Conservation (phyloP, 768 basidiomycete genomes). For the Suillus bovinus region DNA sequence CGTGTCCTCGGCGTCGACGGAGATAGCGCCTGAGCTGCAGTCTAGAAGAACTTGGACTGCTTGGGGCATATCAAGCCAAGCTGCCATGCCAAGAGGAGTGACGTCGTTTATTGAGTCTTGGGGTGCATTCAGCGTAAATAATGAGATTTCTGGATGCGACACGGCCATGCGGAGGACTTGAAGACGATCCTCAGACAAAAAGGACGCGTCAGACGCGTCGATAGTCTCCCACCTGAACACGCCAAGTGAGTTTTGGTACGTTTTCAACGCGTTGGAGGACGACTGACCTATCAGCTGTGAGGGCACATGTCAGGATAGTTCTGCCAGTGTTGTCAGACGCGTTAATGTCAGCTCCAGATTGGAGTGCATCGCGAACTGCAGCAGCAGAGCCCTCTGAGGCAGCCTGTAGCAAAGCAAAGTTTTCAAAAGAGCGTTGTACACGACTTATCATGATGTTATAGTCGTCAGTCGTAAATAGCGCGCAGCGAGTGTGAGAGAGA, state of each 20-base stretch:
- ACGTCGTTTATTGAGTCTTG: conserved; percentile 70
- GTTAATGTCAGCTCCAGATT: conserved; percentile 68
- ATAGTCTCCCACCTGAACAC: conserved; percentile 61
- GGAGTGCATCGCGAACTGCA: conserved; percentile 53
- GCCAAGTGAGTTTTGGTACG: conserved; percentile 10
- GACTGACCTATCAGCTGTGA: conserved; percentile 70
- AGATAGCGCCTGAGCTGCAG: conserved; percentile 57
- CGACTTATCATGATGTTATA: conserved; percentile 37
- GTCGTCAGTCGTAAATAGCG: conserved; percentile 35
- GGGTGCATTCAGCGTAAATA: conserved; percentile 75
- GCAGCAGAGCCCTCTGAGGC: conserved; percentile 57
- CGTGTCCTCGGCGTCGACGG: conserved; percentile 73
- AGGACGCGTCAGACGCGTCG: conserved; percentile 72
- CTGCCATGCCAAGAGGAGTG: conserved; percentile 75
- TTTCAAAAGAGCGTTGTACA: conserved; percentile 41
- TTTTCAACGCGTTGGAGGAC: conserved; percentile 12
- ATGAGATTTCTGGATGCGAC: conserved; percentile 56
- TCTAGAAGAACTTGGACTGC: conserved; percentile 67
- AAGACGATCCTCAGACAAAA: conserved; percentile 57
- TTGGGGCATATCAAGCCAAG: conserved; percentile 69
- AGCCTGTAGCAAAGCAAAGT: conserved; percentile 49
- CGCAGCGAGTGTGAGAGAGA: conserved; percentile 9
- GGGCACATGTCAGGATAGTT: conserved; percentile 64
- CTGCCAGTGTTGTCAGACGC: conserved; percentile 59
- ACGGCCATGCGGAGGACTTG: conserved; percentile 57